Percentiles rank a stretch among this genome's conserved stretches.
These are phyloP conservation scores for Cunninghamia lanceolata DNA, from an alignment of 75 land plant species.

Conservation along the genomic window DNA sequence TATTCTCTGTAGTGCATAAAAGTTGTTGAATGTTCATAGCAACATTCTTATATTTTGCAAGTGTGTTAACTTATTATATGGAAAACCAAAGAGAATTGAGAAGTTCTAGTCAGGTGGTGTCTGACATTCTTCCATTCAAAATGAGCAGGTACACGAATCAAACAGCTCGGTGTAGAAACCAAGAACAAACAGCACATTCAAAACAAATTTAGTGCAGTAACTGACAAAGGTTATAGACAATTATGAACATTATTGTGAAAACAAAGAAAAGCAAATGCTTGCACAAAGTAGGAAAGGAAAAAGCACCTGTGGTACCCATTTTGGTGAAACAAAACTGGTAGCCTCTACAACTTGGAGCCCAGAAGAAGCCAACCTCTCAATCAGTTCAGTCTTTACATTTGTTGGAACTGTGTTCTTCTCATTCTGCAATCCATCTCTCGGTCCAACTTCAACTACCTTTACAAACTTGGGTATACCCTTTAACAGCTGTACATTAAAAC, in stretches of 20 bases:
- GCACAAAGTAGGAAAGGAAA: neutral
- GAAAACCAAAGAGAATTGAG: neutral
- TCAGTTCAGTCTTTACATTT: constrained; percentile 82
- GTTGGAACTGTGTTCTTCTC: constrained; percentile 87
- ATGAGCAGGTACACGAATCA: neutral
- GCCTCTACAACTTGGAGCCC: constrained; percentile 94
- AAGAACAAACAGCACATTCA: neutral
- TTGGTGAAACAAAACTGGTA: constrained; percentile 98
- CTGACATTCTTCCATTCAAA: neutral
- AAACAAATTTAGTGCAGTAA: constrained; percentile 4
- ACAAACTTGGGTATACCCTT: constrained; percentile 73
- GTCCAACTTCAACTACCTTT: constrained; percentile 97
- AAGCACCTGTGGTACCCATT: constrained; percentile 98
- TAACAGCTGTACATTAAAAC: constrained; percentile 46
- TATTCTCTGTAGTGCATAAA: neutral
- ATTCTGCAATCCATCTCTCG: constrained; percentile 96
- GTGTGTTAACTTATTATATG: neutral
- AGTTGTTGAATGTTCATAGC: neutral
- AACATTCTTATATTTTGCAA: neutral
- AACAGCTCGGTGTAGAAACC: neutral
- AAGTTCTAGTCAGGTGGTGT: neutral
- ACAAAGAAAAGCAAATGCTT: neutral
- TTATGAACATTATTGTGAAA: neutral
- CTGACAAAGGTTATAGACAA: neutral
- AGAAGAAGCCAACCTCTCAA: constrained; percentile 53